Evolutionary conservation across 768 basidiomycete species (phyloP).

Genomic region (Tulasnella sp.): DNA sequence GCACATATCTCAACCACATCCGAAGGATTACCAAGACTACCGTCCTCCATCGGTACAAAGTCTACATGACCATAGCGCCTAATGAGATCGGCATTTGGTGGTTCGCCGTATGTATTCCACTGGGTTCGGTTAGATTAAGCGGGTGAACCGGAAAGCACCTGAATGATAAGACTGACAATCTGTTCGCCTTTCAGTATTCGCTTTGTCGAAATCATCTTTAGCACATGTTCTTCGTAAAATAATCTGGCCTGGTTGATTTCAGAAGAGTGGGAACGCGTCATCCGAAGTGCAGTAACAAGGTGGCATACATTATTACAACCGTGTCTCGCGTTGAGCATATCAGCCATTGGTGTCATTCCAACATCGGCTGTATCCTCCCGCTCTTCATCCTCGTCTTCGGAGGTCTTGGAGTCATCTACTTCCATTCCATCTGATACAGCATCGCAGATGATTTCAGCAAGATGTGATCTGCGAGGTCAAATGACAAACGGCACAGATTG

Average conservation of each 20-base stretch:
- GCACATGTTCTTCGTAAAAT: slow-evolving; percentile 65
- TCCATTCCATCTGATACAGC: not conserved
- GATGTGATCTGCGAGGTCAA: slow-evolving; percentile 33
- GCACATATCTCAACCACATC: slow-evolving; percentile 77
- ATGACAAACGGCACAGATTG: slow-evolving; percentile 4
- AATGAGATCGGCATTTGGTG: slow-evolving; percentile 89
- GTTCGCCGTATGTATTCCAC: slow-evolving; percentile 96
- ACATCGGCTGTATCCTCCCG: slow-evolving; percentile 44
- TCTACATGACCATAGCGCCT: slow-evolving; percentile 94
- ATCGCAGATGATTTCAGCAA: slow-evolving; percentile 23
- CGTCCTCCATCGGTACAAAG: slow-evolving; percentile 50
- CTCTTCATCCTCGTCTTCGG: slow-evolving; percentile 27
- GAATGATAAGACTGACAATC: slow-evolving; percentile 54
- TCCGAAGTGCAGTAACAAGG: not conserved
- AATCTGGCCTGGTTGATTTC: slow-evolving; percentile 61
- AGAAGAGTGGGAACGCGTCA: slow-evolving; percentile 19
- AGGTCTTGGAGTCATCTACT: not conserved
- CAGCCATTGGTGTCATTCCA: slow-evolving; percentile 94
- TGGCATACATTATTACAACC: slow-evolving; percentile 73
- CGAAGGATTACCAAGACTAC: slow-evolving; percentile 60
- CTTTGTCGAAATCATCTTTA: slow-evolving; percentile 80
- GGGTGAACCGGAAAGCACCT: not conserved
- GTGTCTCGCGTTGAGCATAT: slow-evolving; percentile 88
- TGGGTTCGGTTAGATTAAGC: slow-evolving; percentile 34
- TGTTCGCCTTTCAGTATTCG: slow-evolving; percentile 74